Evolutionary conservation across 2,329 filamentous ascomycete genomes (phyloP).

Genomic region (Colletotrichum higginsianum): DNA sequence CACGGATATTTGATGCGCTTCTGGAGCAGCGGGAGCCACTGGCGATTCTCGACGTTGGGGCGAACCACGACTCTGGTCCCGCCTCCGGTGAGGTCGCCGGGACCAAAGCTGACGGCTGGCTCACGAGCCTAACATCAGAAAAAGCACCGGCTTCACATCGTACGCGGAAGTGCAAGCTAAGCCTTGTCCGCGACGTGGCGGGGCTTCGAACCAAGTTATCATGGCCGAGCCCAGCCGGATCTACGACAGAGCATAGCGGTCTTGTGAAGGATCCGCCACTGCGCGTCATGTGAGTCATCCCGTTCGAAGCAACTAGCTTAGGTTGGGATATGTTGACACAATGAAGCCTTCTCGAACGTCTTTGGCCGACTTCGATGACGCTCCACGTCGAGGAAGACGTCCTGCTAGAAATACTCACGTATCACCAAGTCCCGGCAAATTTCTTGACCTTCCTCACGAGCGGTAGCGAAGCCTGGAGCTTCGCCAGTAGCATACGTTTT

Average conservation of each 20-base stretch:
- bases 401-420: constrained; percentile 26
- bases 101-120: neutral
- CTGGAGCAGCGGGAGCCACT: constrained; percentile 12
- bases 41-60: constrained; percentile 26
- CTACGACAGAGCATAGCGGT: neutral
- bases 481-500: constrained; percentile 28
- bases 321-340: neutral
- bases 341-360: constrained; percentile 22
- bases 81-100: neutral
- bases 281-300: constrained; percentile 23
- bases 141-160: neutral
- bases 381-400: constrained; percentile 30
- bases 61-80: neutral
- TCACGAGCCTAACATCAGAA: neutral
- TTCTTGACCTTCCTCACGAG: constrained; percentile 20
- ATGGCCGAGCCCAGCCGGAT: constrained; percentile 6
- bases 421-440: constrained; percentile 26
- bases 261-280: constrained; percentile 19
- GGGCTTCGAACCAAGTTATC: constrained; percentile 21
- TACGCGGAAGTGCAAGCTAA: constrained; percentile 4
- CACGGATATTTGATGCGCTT: constrained; percentile 1
- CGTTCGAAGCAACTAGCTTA: neutral
- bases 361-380: constrained; percentile 21
- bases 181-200: constrained; percentile 4
- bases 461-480: constrained; percentile 27